Evolutionary conservation across 202 grass and related monocot genomes (phyloP), one percentile per base, ranked within the genome.

Genomic region (Elaeis oleifera): DNA sequence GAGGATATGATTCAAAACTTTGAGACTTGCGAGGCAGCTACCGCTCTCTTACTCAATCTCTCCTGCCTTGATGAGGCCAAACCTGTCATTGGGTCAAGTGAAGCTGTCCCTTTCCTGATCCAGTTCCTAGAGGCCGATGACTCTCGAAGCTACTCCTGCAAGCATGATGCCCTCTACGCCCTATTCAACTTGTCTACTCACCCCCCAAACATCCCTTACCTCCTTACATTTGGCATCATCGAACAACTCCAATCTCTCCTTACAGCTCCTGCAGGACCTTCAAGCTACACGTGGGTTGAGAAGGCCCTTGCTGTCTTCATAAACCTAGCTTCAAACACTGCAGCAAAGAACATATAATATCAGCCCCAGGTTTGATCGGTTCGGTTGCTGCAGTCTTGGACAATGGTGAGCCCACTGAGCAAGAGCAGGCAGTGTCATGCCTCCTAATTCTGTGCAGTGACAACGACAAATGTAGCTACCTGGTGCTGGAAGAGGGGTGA

Each of bases 1-100:
- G 88, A 87, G 71, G 82, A 86, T 71, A 94, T 99, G 88, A 84
- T 89, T 26, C 81, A 69, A 16, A 94, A 84, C 68, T 75, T 59
- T 26, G 39, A 15, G 15, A 82, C 81, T 48, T 49, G 63, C 49
- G 88, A 82, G 67, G 68, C 71, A 36, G 80, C 82, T 39, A 71
- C 82, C 8, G 94, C 94, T 54, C 80, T 99, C 13, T 99, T 94
- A 75, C 82, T 92, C 44, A 92, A 92, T 58, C 82, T 99, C 50
- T 99, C 88, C 23, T 86, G 82, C 36, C 77, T 99, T 3, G 69
- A 84, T 23, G 85, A 99, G 18, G 88, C 94, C 49, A 99, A 89
- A 72, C 65, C 61, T 0, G 9, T 84, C 36, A 94, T 89, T 1
- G 82, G 88, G 52, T 94, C 78, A 9, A 99, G 85, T 23, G 72